Evolutionary conservation across 225 moss, liverwort and hornwort species (phyloP).

Genomic region (Polytrichum formosum): DNA sequence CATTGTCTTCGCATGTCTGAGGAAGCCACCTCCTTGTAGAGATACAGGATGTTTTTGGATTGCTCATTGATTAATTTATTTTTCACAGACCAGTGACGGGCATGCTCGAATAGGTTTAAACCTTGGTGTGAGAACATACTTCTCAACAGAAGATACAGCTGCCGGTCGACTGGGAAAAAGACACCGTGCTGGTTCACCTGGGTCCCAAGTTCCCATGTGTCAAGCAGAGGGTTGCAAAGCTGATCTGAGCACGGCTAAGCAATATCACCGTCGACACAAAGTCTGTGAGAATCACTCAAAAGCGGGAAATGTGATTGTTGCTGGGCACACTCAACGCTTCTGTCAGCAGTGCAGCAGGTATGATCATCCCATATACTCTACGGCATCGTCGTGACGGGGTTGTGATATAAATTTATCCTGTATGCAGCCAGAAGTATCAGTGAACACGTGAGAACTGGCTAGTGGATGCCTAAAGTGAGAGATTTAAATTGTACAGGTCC

Average conservation of each 20-base stretch:
- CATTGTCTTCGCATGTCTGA: too few species aligned
- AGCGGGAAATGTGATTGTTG: conserved; percentile 74
- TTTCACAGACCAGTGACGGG: conserved; percentile 51
- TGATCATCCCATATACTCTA: not conserved
- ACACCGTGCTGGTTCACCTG: conserved; percentile 84
- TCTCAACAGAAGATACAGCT: conserved; percentile 91
- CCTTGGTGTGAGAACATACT: conserved; percentile 91
- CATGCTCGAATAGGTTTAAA: conserved; percentile 89
- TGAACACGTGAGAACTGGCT: too few species aligned
- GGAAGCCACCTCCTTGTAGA: too few species aligned
- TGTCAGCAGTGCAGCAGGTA: conserved; percentile 98
- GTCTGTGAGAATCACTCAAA: conserved; percentile 93
- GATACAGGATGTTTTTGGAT: too few species aligned
- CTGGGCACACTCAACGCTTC: conserved; percentile 82
- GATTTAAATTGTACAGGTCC: too few species aligned
- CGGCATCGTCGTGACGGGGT: too few species aligned
- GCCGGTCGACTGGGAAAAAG: conserved; percentile 72
- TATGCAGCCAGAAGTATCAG: too few species aligned
- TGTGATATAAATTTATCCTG: too few species aligned
- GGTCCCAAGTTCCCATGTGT: conserved; percentile 83
- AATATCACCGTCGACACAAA: conserved; percentile 94
- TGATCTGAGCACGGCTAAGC: conserved; percentile 86
- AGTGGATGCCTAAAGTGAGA: too few species aligned
- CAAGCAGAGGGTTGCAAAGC: conserved; percentile 95
- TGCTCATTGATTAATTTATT: too few species aligned